These are phyloP conservation scores for Houttuynia cordata DNA, from an alignment of 164 flowering plant genomes.

Conservation along the genomic window DNA sequence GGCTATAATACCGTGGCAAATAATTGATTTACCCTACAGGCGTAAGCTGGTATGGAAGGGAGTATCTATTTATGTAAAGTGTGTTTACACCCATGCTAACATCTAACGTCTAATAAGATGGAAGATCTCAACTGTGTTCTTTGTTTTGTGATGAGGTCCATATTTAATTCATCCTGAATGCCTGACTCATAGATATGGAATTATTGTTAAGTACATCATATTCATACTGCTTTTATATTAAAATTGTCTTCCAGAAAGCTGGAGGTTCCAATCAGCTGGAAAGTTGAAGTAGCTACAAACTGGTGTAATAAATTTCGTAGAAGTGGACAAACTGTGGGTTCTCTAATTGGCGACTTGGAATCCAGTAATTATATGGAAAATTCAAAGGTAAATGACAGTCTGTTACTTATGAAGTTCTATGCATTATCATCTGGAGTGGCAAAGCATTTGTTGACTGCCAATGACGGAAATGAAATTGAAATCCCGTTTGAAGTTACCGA, in stretches of 20 bases:
- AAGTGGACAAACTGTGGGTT: conserved; percentile 10
- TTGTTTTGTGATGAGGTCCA: no score
- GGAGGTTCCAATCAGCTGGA: conserved; percentile 65
- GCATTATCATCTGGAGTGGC: conserved; percentile 49
- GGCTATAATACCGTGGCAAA: not conserved
- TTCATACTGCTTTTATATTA: no score
- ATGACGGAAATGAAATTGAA: conserved; percentile 47
- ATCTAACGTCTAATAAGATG: not conserved
- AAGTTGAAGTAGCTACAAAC: conserved; percentile 17
- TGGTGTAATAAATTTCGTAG: conserved; percentile 17
- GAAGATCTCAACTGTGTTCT: not conserved
- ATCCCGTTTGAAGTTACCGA: conserved; percentile 83
- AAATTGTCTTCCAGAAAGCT: conserved; percentile 23
- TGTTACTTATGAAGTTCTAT: conserved; percentile 75
- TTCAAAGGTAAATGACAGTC: conserved; percentile 58
- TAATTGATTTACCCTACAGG: not conserved
- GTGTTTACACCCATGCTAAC: no score
- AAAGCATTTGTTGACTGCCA: conserved; percentile 47
- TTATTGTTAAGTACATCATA: not conserved
- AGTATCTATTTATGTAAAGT: no score
- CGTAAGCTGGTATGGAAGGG: not conserved
- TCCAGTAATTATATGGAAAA: conserved; percentile 43
- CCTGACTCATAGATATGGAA: not conserved
- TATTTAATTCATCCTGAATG: no score
- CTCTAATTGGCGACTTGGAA: conserved; percentile 8